These are phyloP conservation scores for Akanthomyces muscarius DNA, from an alignment of 2,329 filamentous ascomycete genomes.

Conservation along the genomic window DNA sequence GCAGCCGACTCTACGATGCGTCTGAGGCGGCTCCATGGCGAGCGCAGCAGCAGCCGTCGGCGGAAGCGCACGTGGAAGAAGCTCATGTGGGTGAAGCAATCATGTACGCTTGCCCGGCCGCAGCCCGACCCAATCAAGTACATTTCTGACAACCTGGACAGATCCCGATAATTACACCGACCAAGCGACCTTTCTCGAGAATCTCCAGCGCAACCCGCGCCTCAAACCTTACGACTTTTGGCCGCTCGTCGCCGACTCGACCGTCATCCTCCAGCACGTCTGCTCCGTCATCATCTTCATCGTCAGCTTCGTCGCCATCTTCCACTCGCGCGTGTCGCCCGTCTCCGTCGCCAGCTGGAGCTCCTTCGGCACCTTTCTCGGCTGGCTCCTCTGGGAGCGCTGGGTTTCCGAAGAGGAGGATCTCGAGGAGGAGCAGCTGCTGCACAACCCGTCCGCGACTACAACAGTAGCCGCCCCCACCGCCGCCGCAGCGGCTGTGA, in stretches of 20 bases:
- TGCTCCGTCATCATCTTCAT: constrained; percentile 93
- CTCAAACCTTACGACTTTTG: constrained; percentile 97
- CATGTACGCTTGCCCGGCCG: constrained; percentile 54
- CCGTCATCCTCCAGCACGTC: constrained; percentile 94
- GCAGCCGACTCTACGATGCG: constrained; percentile 31
- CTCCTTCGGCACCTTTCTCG: constrained; percentile 75
- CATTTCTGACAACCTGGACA: constrained; percentile 31
- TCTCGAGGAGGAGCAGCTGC: constrained; percentile 37
- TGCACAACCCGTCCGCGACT: constrained; percentile 23
- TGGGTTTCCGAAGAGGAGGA: constrained; percentile 75
- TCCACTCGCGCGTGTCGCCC: constrained; percentile 80
- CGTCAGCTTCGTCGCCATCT: constrained; percentile 89
- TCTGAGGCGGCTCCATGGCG: constrained; percentile 44
- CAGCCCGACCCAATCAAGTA: not conserved
- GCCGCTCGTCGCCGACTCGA: constrained; percentile 91
- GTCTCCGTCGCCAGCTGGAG: constrained; percentile 85
- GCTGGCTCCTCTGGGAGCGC: constrained; percentile 87
- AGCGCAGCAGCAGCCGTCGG: constrained; percentile 61
- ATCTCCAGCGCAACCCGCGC: constrained; percentile 89
- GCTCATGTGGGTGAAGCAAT: constrained; percentile 95
- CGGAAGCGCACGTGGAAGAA: constrained; percentile 85
- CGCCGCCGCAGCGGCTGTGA: constrained; percentile 21
- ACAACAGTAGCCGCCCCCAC: constrained; percentile 31
- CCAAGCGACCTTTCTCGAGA: constrained; percentile 92
- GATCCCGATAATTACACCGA: constrained; percentile 99